These are phyloP conservation scores for Acacia melanoxylon DNA, from an alignment of 306 rosid species.

Conservation along the genomic window DNA sequence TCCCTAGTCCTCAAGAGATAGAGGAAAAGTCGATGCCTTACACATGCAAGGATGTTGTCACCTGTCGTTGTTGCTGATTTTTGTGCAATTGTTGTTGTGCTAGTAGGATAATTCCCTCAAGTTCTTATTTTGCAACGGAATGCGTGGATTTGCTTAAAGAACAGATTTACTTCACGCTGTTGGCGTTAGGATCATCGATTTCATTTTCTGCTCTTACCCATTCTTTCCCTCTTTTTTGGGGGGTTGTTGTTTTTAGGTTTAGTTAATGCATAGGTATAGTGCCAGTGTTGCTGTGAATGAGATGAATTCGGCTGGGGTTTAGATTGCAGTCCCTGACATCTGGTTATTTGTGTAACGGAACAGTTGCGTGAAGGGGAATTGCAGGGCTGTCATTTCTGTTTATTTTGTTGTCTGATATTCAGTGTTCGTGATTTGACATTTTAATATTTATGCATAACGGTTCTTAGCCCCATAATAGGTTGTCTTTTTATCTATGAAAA, in stretches of 20 bases:
- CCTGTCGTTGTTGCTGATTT: slow-evolving; percentile 84
- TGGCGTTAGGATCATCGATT: not conserved
- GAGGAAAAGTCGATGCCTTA: slow-evolving; percentile 73
- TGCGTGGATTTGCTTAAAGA: slow-evolving; percentile 27
- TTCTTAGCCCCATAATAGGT: not conserved
- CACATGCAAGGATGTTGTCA: slow-evolving; percentile 58
- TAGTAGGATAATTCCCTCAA: not conserved
- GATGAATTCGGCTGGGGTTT: not conserved
- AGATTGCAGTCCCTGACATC: slow-evolving; percentile 6
- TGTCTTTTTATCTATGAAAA: not conserved
- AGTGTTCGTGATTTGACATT: not conserved
- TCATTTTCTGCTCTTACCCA: slow-evolving; percentile 27
- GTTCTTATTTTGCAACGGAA: slow-evolving; percentile 19
- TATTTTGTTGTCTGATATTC: not conserved
- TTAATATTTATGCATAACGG: not conserved
- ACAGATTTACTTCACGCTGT: slow-evolving; percentile 29
- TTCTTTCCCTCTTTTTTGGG: slow-evolving; percentile 40
- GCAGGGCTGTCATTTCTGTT: not conserved
- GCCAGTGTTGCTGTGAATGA: slow-evolving; percentile 28
- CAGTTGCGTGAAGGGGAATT: not conserved
- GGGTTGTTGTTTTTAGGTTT: slow-evolving; percentile 34
- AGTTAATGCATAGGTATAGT: slow-evolving; percentile 30
- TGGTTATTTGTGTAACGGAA: slow-evolving; percentile 20
- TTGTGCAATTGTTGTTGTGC: slow-evolving; percentile 24
- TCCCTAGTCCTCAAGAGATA: slow-evolving; percentile 62